Conservation (phyloP, 768 basidiomycete species). For the Royoungia palumana region DNA sequence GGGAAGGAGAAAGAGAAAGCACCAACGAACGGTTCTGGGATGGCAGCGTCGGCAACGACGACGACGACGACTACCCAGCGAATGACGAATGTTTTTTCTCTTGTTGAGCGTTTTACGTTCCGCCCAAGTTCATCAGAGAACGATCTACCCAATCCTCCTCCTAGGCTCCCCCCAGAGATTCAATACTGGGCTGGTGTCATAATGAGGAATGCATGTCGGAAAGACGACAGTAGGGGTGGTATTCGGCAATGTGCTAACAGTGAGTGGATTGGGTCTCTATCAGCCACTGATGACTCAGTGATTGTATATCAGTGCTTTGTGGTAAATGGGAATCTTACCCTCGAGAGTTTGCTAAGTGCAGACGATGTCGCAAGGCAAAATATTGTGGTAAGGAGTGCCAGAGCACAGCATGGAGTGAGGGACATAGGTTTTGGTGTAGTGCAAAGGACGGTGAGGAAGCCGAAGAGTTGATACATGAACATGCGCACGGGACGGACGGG, state of each 20-base stretch:
- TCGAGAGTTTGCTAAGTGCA: conserved; percentile 94
- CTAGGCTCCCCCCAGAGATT: conserved; percentile 80
- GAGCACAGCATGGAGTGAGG: conserved; percentile 94
- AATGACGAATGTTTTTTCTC: conserved; percentile 90
- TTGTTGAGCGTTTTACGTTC: conserved; percentile 96
- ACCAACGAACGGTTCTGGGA: conserved; percentile 18
- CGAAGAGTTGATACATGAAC: conserved; percentile 31
- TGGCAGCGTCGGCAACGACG: conserved; percentile 10
- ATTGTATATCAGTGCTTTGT: conserved; percentile 67
- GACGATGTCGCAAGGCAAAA: conserved; percentile 95
- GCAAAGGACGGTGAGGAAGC: conserved; percentile 54
- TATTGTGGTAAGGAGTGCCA: conserved; percentile 98
- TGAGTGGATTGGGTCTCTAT: conserved; percentile 36
- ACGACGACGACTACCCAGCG: conserved; percentile 29
- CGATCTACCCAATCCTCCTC: conserved; percentile 64
- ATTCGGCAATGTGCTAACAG: conserved; percentile 98
- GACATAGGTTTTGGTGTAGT: conserved; percentile 93
- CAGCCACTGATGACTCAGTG: conserved; percentile 1
- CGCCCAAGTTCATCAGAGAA: conserved; percentile 81
- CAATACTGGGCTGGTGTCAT: conserved; percentile 99
- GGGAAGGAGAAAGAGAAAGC: conserved; percentile 48
- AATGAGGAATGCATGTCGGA: conserved; percentile 98
- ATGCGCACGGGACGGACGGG: conserved; percentile 12
- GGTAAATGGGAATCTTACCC: conserved; percentile 92
- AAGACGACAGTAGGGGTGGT: conserved; percentile 90